These are phyloP conservation scores for Cubamyces lactineus DNA, from an alignment of 768 basidiomycete genomes.

Conservation along the genomic window DNA sequence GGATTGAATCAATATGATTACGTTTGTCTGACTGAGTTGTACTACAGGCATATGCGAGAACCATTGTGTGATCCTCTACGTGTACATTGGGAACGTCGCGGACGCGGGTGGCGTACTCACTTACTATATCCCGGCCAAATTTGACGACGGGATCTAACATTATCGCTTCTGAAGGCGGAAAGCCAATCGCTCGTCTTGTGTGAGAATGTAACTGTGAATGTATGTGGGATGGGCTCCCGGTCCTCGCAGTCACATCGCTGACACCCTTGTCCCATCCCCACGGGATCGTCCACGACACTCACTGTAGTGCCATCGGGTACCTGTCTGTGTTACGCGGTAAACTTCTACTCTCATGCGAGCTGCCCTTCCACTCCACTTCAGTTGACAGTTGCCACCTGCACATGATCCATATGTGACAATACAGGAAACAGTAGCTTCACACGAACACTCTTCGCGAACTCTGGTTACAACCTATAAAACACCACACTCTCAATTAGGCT, in stretches of 20 bases:
- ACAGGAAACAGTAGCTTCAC: background rate
- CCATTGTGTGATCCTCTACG: slow-evolving; percentile 86
- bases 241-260: too few species aligned
- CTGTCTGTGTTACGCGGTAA: background rate
- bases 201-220: background rate
- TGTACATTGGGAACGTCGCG: slow-evolving; percentile 81
- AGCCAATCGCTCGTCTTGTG: background rate
- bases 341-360: background rate
- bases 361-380: background rate
- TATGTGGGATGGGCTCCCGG: background rate
- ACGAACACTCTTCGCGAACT: background rate
- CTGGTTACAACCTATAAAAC: background rate
- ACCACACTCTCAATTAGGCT: background rate
- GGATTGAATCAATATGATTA: background rate
- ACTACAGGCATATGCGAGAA: slow-evolving; percentile 73
- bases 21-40: too few species aligned
- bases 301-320: background rate
- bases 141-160: slow-evolving; percentile 48
- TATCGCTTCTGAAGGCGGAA: background rate
- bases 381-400: background rate
- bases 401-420: too few species aligned
- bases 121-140: slow-evolving; percentile 83
- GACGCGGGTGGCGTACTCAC: slow-evolving; percentile 86
- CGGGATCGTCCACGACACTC: background rate
- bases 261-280: too few species aligned